Evolutionary conservation across 2,329 filamentous ascomycete species (phyloP).

Genomic region (Penicillium concentricum): DNA sequence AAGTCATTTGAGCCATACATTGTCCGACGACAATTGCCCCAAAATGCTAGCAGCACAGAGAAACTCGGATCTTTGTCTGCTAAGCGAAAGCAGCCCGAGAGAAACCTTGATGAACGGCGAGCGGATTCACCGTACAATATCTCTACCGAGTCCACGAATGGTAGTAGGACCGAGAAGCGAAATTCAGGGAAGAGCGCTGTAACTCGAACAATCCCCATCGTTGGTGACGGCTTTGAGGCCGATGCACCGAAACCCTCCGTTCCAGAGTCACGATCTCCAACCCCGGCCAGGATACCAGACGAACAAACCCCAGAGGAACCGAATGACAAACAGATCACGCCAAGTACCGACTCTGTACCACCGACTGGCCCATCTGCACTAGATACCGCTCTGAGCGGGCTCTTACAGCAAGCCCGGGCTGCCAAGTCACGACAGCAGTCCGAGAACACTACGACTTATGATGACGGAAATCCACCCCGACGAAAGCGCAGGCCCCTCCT

Average conservation of each 20-base stretch:
- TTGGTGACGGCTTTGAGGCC: constrained; percentile 19
- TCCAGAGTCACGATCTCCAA: constrained; percentile 26
- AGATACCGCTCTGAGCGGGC: constrained; percentile 41
- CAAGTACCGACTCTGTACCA: constrained; percentile 9
- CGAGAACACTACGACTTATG: constrained; percentile 18
- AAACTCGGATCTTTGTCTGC: constrained; percentile 20
- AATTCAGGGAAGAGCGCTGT: neutral
- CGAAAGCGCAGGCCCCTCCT: constrained; percentile 40
- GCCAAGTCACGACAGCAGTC: constrained; percentile 30
- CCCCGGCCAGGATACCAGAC: constrained; percentile 16
- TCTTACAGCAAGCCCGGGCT: constrained; percentile 42
- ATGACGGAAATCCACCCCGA: constrained; percentile 23
- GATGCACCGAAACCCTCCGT: constrained; percentile 18
- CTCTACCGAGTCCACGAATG: neutral
- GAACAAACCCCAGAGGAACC: constrained; percentile 9
- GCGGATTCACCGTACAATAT: neutral
- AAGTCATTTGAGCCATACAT: constrained; percentile 51
- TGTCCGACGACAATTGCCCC: constrained; percentile 28
- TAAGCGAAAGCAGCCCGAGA: constrained; percentile 15
- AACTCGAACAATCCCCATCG: constrained; percentile 12
- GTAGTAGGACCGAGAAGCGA: neutral
- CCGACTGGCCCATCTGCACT: constrained; percentile 29
- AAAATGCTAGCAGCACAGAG: constrained; percentile 22
- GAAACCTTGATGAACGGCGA: neutral
- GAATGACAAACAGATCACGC: constrained; percentile 17